Base-by-base conservation (phyloP, 768 basidiomycete genomes). In the Chalciporus pseudorubinellus region DNA sequence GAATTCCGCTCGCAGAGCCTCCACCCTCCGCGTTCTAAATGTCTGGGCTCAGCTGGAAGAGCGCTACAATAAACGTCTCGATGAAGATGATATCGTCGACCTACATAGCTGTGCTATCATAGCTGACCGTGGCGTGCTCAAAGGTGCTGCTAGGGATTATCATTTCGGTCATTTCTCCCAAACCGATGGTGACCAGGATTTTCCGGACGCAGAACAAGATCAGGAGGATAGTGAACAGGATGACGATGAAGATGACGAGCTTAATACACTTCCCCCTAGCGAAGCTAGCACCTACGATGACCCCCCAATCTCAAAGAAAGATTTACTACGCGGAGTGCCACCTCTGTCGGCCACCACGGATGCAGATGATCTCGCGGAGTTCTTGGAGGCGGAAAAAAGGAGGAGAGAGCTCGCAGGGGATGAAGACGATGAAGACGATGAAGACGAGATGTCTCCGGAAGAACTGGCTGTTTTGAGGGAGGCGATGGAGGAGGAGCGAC, bases 71-170 rank as follows among this genome's bases (percentile, higher is more conserved):
- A 76, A 80, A 45, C 75, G 77, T 39, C 70, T 89, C 34, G 86
- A 88, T 57, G 84, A 91, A 61, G 89, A 92, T 66, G 89, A 92
- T 64, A 84, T 91, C 41, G 74, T 92, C 28, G 85, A 91, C 60
- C 70, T 92, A 3, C 70, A 73, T 48, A 82, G 80, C 11, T 78
- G 76, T 11, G 66, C 78, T 53, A 74, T 92, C 38, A 72, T 88
- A 51, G 82, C 80, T 59, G 86, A 92, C 65, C 79, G 86, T 52
- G 89, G 89, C 2, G 77, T 87, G 4, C 70, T 87, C 38, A 77
- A 80, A 41, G 58, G 61, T 14, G 67, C 74, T 14, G 61, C 68
- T 20, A 66, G 67, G 44, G 73, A 68, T 31, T 75, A 74, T 56
- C 65, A 74, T 11, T 77, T 88, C 59, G 86, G 87, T 5, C 72